Conservation (phyloP, 768 basidiomycete genomes). For the Macrolepiota dolichaula region DNA sequence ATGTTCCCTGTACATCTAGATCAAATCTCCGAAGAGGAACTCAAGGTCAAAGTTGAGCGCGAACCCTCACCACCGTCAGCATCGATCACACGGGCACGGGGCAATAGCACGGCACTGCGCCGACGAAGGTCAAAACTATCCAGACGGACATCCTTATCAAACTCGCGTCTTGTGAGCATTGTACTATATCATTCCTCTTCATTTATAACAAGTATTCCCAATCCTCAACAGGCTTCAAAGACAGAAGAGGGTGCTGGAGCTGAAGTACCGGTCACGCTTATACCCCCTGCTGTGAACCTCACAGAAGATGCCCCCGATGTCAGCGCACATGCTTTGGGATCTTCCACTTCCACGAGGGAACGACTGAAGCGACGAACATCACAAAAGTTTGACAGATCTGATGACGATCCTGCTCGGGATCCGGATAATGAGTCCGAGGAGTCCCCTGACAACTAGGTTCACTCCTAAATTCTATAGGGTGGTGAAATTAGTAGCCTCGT, state of each 20-base stretch:
- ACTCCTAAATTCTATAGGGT: too few relatives aligned
- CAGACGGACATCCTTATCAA: neutral
- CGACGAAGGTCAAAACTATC: conserved; percentile 1
- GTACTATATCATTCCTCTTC: neutral
- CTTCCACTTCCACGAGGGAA: neutral
- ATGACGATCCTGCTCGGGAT: neutral
- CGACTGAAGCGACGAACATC: conserved; percentile 4
- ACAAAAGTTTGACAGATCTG: neutral
- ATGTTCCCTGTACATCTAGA: conserved; percentile 12
- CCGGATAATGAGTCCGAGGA: neutral
- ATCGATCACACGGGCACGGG: neutral
- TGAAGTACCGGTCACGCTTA: neutral
- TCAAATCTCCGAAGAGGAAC: neutral
- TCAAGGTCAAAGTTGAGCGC: neutral
- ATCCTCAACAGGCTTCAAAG: neutral
- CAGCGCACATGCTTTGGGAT: neutral
- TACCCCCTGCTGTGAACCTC: neutral
- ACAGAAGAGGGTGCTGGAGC: neutral
- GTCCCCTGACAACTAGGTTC: neutral
- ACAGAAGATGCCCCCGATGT: neutral
- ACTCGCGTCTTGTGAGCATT: conserved; percentile 5
- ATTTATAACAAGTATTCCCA: neutral
- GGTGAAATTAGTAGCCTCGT: too few relatives aligned
- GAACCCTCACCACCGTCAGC: neutral
- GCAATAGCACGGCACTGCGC: neutral